Conservation (phyloP, 2,329 filamentous ascomycete genomes). For the Dothistroma pini region DNA sequence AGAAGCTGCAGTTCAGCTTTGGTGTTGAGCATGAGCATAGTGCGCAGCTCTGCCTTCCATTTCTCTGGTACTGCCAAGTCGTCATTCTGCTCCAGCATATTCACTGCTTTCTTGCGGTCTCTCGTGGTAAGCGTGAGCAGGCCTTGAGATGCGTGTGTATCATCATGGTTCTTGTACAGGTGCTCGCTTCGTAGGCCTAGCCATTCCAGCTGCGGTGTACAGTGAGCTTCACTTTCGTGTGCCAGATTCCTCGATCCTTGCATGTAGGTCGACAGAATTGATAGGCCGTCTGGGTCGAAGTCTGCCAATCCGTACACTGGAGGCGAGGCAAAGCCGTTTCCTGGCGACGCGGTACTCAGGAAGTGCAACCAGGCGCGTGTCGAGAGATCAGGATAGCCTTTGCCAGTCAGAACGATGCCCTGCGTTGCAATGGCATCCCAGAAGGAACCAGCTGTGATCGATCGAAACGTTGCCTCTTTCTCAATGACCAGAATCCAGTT, state of each 20-base stretch:
- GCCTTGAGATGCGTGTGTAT: conserved; percentile 37
- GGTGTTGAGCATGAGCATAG: conserved; percentile 68
- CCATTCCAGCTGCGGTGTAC: conserved; percentile 56
- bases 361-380: conserved; percentile 62
- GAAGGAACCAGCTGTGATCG: conserved; percentile 56
- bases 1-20: conserved; percentile 71
- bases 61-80: conserved; percentile 2
- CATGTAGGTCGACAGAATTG: conserved; percentile 71
- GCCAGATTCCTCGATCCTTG: conserved; percentile 61
- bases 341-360: conserved; percentile 48
- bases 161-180: conserved; percentile 18
- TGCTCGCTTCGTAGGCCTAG: conserved; percentile 55
- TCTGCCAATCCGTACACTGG: conserved; percentile 66
- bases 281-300: conserved; percentile 71
- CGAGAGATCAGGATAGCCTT: conserved; percentile 75
- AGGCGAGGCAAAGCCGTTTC: conserved; percentile 40
- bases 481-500: conserved; percentile 72
- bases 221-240: conserved; percentile 54
- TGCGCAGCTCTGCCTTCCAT: conserved; percentile 58
- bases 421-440: conserved; percentile 50
- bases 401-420: conserved; percentile 71
- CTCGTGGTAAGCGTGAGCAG: conserved; percentile 50
- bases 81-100: conserved; percentile 43
- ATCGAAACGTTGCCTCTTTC: conserved; percentile 79
- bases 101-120: conserved; percentile 58